Evolutionary conservation across 2,329 filamentous ascomycete species (phyloP), one percentile per base, ranked within the genome.

Genomic region (Ramularia endophylla): DNA sequence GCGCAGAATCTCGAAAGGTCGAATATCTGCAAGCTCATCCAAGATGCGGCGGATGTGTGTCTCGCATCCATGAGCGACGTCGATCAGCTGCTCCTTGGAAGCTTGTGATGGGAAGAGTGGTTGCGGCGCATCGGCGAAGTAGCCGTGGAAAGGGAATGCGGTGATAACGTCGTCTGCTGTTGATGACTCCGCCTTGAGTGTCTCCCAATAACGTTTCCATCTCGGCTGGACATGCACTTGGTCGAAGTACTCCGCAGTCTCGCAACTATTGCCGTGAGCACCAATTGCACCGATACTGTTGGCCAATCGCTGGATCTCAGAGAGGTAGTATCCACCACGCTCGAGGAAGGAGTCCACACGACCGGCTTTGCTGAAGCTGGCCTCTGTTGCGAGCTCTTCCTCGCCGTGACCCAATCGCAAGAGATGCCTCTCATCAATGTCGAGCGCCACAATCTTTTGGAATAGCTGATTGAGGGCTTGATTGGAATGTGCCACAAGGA

Each of bases 381-480:
- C 78, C 55, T 92, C 84, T 0, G 86, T 88, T 44, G 87, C 83
- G 5, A 97, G 74, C 42, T 97, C 92, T 59, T 95, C 92, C 63
- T 98, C 94, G 29, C 92, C 92, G 62, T 95, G 92, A 27, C 92
- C 92, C 27, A 98, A 74, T 45, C 92, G 83, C 38, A 98, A 73
- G 44, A 98, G 74, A 70, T 98, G 92, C 28, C 92, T 81, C 65
- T 94, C 85, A 58, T 98, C 94, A 53, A 98, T 97, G 56, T 97
- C 88, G 19, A 98, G 73, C 4, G 85, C 85, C n/a, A 90, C 83
- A 47, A 98, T 98, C 69, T 98, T 98, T 56, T 94, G 86, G 68
- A 98, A 98, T 1, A 98, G 74, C 62, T 98, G 92, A 58, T 98
- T 98, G 8, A 98, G 72, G 2, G 92, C 94, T 64, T 98, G 94